A percentile compares a stretch with the other conserved stretches of the same genome.
phyloP scores from a whole-genome alignment of 345 rosid species.

The Clausena lansium region DNA sequence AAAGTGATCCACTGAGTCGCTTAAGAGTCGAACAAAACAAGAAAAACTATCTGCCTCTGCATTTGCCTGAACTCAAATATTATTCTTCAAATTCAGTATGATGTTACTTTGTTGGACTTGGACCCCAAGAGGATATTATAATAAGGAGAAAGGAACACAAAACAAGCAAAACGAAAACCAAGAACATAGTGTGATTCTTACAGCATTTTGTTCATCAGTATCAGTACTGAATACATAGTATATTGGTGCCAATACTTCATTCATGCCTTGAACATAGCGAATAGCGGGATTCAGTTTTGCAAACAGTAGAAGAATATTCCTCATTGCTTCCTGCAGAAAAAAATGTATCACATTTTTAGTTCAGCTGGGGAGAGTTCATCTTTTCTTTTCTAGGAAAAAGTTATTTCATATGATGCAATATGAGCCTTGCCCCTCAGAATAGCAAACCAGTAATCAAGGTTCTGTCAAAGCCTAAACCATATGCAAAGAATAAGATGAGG shows the following conservation, averaged over 20 bases:
- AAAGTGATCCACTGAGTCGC: conserved; percentile 74
- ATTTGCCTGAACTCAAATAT: conserved; percentile 38
- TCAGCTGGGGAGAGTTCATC: neutral
- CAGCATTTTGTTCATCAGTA: conserved; percentile 52
- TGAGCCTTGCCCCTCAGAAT: neutral
- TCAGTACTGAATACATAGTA: conserved; percentile 60
- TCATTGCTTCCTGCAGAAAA: conserved; percentile 58
- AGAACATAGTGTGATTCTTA: conserved; percentile 30
- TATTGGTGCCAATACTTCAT: conserved; percentile 75
- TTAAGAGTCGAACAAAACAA: conserved; percentile 56
- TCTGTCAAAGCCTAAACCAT: neutral
- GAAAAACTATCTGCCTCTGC: conserved; percentile 69
- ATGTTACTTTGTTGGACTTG: neutral
- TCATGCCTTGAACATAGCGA: conserved; percentile 80
- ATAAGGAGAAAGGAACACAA: neutral
- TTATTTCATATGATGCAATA: neutral
- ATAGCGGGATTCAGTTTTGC: conserved; percentile 75
- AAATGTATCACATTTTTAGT: neutral
- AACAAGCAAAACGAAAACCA: neutral
- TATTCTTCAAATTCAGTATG: neutral
- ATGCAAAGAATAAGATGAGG: neutral
- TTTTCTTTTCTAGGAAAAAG: neutral
- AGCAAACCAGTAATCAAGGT: neutral
- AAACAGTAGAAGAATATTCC: conserved; percentile 62
- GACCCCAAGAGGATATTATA: neutral